phyloP scores from a whole-genome alignment of 768 basidiomycete genomes.

The Mycena kentingensis region DNA sequence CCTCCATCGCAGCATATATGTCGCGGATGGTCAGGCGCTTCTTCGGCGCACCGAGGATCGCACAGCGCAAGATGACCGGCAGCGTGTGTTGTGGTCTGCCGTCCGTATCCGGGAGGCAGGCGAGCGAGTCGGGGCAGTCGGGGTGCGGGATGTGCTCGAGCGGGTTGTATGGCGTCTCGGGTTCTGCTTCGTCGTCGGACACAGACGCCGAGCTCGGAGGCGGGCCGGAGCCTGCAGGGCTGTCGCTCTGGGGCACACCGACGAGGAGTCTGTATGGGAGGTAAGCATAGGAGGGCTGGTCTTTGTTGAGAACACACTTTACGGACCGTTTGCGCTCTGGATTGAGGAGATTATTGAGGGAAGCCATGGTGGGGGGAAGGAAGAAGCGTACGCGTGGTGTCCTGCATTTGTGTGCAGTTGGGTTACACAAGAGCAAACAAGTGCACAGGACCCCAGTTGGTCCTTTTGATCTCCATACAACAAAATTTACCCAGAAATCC shows the following conservation, averaged over 20 bases:
- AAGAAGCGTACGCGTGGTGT: slow-evolving; percentile 23
- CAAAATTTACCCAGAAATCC: no score
- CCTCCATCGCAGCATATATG: slow-evolving; percentile 86
- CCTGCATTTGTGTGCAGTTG: no score
- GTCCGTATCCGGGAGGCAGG: slow-evolving; percentile 77
- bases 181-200: slow-evolving; percentile 26
- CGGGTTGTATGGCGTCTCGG: slow-evolving; percentile 23
- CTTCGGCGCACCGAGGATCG: slow-evolving; percentile 75
- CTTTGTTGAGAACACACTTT: slow-evolving; percentile 41
- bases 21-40: slow-evolving; percentile 81
- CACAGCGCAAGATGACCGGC: slow-evolving; percentile 82
- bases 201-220: slow-evolving; percentile 17
- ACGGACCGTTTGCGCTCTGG: slow-evolving; percentile 46
- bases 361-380: slow-evolving; percentile 46
- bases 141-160: slow-evolving; percentile 50
- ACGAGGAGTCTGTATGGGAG: slow-evolving; percentile 30
- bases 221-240: slow-evolving; percentile 15
- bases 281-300: slow-evolving; percentile 18
- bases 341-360: slow-evolving; percentile 57
- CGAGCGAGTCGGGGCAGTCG: slow-evolving; percentile 76
- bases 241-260: slow-evolving; percentile 17
- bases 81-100: slow-evolving; percentile 82
- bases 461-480: no score
- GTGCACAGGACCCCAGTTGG: no score
- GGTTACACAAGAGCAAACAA: no score